phyloP scores from a whole-genome alignment of 768 basidiomycete species.

The Tephrocybe sp. region DNA sequence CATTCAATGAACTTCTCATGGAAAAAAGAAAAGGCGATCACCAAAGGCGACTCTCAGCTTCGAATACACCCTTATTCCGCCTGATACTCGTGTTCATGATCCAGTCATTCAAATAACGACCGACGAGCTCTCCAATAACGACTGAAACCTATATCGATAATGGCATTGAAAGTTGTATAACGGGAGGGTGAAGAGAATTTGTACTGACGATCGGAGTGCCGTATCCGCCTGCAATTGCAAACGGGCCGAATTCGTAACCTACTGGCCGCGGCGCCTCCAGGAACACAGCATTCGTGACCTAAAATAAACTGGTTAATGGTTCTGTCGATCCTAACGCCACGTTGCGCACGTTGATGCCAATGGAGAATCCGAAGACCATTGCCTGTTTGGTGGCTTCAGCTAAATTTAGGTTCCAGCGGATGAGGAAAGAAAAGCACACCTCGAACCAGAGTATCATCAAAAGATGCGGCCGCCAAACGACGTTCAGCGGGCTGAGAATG shows the following conservation, averaged over 20 bases:
- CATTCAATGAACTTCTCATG: constrained; percentile 2
- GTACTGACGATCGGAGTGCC: constrained; percentile 35
- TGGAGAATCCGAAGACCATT: constrained; percentile 31
- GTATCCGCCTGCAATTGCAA: constrained; percentile 37
- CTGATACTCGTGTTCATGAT: constrained; percentile 30
- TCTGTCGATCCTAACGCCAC: neutral
- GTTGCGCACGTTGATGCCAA: constrained; percentile 34
- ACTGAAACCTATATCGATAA: constrained; percentile 30
- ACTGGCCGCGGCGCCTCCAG: constrained; percentile 24
- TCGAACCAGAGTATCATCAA: constrained; percentile 40
- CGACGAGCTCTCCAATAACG: constrained; percentile 35
- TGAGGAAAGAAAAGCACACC: constrained; percentile 16
- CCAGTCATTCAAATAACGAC: constrained; percentile 37
- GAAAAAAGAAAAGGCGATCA: constrained; percentile 13
- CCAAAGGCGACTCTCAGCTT: constrained; percentile 49
- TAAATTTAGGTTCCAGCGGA: neutral
- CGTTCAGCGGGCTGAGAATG: constrained; percentile 32
- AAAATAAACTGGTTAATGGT: constrained; percentile 16
- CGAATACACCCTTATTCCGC: constrained; percentile 38
- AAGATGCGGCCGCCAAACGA: constrained; percentile 50
- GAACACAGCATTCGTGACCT: constrained; percentile 33
- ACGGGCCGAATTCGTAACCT: constrained; percentile 36
- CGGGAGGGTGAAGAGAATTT: too few species aligned
- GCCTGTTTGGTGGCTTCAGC: constrained; percentile 11
- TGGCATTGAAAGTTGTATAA: too few species aligned